phyloP scores from a whole-genome alignment of 176 grass and related monocot species.

The Chloris gayana region DNA sequence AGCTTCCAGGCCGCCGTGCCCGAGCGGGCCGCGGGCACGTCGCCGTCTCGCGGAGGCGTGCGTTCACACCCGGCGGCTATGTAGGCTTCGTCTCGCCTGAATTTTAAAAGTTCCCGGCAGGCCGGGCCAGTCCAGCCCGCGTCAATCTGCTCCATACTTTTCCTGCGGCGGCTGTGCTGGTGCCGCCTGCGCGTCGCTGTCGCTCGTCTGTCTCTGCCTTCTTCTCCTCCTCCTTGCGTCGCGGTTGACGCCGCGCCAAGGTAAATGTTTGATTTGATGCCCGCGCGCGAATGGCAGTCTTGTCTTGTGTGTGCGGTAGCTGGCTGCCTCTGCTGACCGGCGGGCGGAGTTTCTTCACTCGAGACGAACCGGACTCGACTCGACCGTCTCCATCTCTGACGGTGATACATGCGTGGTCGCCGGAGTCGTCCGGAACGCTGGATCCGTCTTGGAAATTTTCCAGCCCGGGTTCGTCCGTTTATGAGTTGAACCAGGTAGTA shows the following conservation, averaged over 20 bases:
- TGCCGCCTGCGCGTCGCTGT: background rate
- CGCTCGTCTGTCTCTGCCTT: background rate
- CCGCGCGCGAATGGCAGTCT: background rate
- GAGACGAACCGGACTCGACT: background rate
- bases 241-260: background rate
- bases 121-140: background rate
- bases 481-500: background rate
- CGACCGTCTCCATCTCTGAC: background rate
- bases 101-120: background rate
- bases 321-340: slow-evolving; percentile 13
- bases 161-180: background rate
- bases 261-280: background rate
- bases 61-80: slow-evolving; percentile 41
- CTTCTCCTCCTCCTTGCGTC: background rate
- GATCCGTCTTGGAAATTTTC: background rate
- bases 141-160: slow-evolving; percentile 1
- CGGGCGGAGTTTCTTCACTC: background rate
- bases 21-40: background rate
- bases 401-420: background rate
- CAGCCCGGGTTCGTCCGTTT: background rate
- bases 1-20: background rate
- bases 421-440: background rate
- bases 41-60: slow-evolving; percentile 2
- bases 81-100: background rate
- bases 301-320: background rate